Evolutionary conservation across 768 basidiomycete species (phyloP).

Genomic region (Suillus fuscotomentosus): DNA sequence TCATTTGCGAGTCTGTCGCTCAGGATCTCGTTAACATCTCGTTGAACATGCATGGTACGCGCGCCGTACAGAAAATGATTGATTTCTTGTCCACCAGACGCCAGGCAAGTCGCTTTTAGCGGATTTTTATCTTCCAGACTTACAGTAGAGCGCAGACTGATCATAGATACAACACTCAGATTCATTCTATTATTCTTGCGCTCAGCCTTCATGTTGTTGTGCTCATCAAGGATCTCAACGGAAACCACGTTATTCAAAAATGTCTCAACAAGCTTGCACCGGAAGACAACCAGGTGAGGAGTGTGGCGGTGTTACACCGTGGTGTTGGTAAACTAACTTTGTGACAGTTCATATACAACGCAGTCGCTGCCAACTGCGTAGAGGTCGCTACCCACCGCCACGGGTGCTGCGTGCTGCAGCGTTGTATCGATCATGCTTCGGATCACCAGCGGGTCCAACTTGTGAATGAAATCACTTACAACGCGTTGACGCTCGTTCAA

Average conservation of each 20-base stretch:
- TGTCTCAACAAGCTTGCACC: constrained; percentile 97
- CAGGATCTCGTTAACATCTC: constrained; percentile 98
- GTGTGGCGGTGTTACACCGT: not conserved
- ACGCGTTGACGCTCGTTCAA: constrained; percentile 95
- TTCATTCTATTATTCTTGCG: constrained; percentile 94
- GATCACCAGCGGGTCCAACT: constrained; percentile 94
- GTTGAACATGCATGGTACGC: constrained; percentile 99
- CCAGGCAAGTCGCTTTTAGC: constrained; percentile 62
- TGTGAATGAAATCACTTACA: constrained; percentile 98
- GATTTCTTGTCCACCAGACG: constrained; percentile 95
- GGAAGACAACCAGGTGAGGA: constrained; percentile 91
- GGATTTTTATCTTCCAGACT: constrained; percentile 45
- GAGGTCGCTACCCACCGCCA: constrained; percentile 98
- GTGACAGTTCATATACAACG: constrained; percentile 93
- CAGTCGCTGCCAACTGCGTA: constrained; percentile 97
- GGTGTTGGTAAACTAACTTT: not conserved
- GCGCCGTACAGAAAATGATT: constrained; percentile 99
- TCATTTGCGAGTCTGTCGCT: constrained; percentile 96
- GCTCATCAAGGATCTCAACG: constrained; percentile 97
- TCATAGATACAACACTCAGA: constrained; percentile 83
- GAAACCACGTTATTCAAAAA: constrained; percentile 98
- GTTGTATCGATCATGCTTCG: constrained; percentile 97
- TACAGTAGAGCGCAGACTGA: constrained; percentile 66
- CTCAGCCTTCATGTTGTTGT: constrained; percentile 97
- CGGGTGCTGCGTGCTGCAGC: constrained; percentile 96